Evolutionary conservation across 2,329 filamentous ascomycete species (phyloP).

Genomic region (Alternaria metachromatica): DNA sequence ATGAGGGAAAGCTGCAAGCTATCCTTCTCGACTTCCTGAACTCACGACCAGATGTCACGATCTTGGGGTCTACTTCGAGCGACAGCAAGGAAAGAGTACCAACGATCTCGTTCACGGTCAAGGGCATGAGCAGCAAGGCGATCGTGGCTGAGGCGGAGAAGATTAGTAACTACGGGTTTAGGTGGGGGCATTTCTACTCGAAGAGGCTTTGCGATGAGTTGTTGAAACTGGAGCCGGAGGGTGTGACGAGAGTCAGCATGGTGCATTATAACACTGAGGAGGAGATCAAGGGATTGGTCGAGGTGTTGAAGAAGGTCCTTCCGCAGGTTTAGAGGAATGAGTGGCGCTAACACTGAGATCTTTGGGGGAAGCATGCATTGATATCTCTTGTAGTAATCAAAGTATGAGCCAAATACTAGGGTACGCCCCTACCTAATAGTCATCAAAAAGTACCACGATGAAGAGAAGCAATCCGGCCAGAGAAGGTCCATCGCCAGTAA

Average conservation of each 20-base stretch:
- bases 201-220: conserved; percentile 67
- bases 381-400: not conserved
- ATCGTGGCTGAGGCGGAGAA: conserved; percentile 69
- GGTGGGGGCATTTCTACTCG: conserved; percentile 74
- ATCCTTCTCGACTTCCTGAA: conserved; percentile 67
- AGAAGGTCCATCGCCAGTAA: not conserved
- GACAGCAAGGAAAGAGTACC: conserved; percentile 63
- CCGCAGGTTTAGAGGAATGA: conserved; percentile 5
- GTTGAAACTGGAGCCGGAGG: conserved; percentile 64
- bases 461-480: not conserved
- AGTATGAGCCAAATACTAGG: not conserved
- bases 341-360: too few species aligned
- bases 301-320: conserved; percentile 60
- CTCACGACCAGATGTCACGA: conserved; percentile 59
- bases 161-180: conserved; percentile 65
- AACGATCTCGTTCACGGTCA: conserved; percentile 71
- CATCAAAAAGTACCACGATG: not conserved
- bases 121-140: conserved; percentile 62
- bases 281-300: conserved; percentile 62
- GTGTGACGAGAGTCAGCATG: conserved; percentile 73
- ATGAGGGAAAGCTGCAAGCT: conserved; percentile 67
- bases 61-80: conserved; percentile 64
- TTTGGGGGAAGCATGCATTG: not conserved
- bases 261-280: conserved; percentile 76
- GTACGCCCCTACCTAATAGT: not conserved